Conservation (phyloP, 78 protist genomes). For the slime mould (Dictyostelium discoideum) region DNA sequence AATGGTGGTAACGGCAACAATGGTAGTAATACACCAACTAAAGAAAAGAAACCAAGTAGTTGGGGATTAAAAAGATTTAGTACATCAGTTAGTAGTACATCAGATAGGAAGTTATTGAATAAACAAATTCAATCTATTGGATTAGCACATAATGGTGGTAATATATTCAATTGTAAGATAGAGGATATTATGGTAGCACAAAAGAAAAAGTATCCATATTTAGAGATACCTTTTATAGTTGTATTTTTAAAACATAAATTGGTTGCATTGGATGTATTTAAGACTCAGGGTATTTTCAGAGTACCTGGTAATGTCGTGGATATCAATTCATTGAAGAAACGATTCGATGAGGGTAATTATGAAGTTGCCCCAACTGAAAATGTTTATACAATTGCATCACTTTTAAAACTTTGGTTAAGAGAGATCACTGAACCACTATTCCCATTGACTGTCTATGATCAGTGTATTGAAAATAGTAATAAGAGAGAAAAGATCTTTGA, state of each 20-base stretch:
- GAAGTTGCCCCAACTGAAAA: constrained; percentile 29
- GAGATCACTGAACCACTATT: constrained; percentile 47
- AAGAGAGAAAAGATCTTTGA: not conserved
- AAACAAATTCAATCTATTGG: constrained; percentile 18
- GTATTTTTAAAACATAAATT: constrained; percentile 33
- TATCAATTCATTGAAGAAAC: constrained; percentile 25
- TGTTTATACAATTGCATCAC: constrained; percentile 52
- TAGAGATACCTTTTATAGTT: constrained; percentile 46
- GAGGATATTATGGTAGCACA: constrained; percentile 30
- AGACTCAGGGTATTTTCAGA: constrained; percentile 59
- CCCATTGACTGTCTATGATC: not conserved
- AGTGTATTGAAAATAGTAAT: not conserved
- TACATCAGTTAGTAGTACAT: not conserved
- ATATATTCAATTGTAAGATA: not conserved
- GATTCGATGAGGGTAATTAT: constrained; percentile 43
- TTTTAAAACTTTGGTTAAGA: constrained; percentile 55
- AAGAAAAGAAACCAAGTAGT: constrained; percentile 38
- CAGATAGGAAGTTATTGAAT: constrained; percentile 9
- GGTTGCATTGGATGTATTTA: constrained; percentile 29
- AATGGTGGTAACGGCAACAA: no score
- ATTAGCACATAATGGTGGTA: constrained; percentile 18
- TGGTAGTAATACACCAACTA: not conserved
- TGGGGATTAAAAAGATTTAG: constrained; percentile 28
- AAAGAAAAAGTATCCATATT: constrained; percentile 11
- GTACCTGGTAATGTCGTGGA: constrained; percentile 59